These are phyloP conservation scores for Coemansia umbellata DNA, from an alignment of 192 early-diverging fungal species.

Conservation along the genomic window DNA sequence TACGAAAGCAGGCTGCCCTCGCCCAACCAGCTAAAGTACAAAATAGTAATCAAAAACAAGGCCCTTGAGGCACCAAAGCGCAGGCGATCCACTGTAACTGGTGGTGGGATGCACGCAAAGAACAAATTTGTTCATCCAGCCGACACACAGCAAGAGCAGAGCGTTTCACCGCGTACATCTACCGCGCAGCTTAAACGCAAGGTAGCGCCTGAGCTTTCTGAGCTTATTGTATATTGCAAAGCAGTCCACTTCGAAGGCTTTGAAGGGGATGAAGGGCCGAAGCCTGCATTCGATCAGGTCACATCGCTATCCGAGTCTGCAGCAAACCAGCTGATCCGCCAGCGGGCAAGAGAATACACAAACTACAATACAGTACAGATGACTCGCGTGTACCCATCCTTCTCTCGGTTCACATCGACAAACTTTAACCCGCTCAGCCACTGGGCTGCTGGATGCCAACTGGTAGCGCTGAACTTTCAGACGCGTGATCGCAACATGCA, in stretches of 20 bases:
- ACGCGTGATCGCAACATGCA: constrained; percentile 77
- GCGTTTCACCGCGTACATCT: constrained; percentile 28
- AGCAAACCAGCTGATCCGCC: constrained; percentile 53
- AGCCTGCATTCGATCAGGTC: constrained; percentile 59
- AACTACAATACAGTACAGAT: constrained; percentile 59
- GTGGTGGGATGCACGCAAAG: neutral
- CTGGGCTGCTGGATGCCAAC: constrained; percentile 77
- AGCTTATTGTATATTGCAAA: constrained; percentile 62
- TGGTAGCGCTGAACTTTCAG: constrained; percentile 91
- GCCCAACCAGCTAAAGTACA: constrained; percentile 62
- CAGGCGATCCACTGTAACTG: constrained; percentile 12
- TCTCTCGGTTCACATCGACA: constrained; percentile 70
- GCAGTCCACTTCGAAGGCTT: constrained; percentile 59
- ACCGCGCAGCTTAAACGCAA: constrained; percentile 42
- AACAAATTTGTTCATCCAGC: constrained; percentile 3
- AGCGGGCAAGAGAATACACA: constrained; percentile 53
- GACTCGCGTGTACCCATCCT: constrained; percentile 77
- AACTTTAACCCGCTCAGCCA: constrained; percentile 83
- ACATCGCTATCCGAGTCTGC: constrained; percentile 72
- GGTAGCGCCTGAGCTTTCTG: constrained; percentile 55
- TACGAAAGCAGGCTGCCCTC: constrained; percentile 57
- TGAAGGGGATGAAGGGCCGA: constrained; percentile 38
- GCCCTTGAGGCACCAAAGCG: constrained; percentile 19
- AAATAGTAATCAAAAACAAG: constrained; percentile 75
- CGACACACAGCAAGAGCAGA: neutral